Conservation (phyloP, 768 basidiomycete genomes). For the Rhizopogon vinicolor region DNA sequence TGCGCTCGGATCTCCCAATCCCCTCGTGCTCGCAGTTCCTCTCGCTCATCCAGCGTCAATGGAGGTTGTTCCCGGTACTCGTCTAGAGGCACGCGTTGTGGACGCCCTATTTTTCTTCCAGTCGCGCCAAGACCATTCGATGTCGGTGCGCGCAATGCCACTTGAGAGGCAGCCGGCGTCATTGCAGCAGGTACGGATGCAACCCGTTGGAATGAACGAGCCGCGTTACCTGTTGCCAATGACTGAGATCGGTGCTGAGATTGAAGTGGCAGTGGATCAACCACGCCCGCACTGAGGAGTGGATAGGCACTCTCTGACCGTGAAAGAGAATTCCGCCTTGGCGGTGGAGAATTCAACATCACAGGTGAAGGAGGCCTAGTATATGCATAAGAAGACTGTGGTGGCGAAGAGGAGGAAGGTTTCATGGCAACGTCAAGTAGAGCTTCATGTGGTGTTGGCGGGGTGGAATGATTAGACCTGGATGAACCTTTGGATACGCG, state of each 20-base stretch:
- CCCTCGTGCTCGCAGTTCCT: conserved; percentile 26
- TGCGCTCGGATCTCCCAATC: conserved; percentile 26
- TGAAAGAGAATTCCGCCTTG: conserved; percentile 48
- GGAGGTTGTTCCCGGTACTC: conserved; percentile 25
- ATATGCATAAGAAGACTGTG: conserved; percentile 16
- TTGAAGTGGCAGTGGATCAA: conserved; percentile 20
- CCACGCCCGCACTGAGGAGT: conserved; percentile 22
- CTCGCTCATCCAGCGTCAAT: conserved; percentile 26
- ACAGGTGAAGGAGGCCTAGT: conserved; percentile 29
- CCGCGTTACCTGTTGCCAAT: conserved; percentile 12
- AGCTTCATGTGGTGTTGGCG: conserved; percentile 37
- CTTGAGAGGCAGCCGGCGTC: conserved; percentile 23
- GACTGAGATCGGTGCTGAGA: conserved; percentile 26
- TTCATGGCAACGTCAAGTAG: conserved; percentile 20
- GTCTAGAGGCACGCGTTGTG: conserved; percentile 34
- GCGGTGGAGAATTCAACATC: conserved; percentile 33
- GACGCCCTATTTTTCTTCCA: conserved; percentile 28
- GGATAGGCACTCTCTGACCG: conserved; percentile 64
- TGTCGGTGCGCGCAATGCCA: conserved; percentile 21
- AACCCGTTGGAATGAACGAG: conserved; percentile 62
- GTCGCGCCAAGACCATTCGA: conserved; percentile 30
- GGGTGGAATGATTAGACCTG: conserved; percentile 31
- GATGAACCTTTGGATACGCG: conserved; percentile 41
- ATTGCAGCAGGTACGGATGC: conserved; percentile 52
- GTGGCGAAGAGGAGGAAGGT: conserved; percentile 21